These are phyloP conservation scores for Fusarium papillatum DNA, from an alignment of 2,329 filamentous ascomycete genomes.

Conservation along the genomic window DNA sequence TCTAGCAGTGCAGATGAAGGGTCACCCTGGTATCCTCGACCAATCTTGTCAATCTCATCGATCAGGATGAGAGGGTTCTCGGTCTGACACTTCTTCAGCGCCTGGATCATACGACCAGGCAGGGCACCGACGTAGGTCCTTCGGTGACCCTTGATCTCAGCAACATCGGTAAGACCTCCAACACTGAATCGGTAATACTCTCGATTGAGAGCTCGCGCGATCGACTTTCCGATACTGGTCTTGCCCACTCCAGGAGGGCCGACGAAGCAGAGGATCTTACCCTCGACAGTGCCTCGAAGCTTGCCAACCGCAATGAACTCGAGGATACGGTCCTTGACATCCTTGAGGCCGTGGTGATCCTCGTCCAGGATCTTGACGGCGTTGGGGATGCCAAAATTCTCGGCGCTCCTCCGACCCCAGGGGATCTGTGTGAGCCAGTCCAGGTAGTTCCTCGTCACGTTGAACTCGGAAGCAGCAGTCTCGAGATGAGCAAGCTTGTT, in stretches of 20 bases:
- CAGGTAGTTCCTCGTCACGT: constrained; percentile 97
- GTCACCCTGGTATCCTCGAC: constrained; percentile 95
- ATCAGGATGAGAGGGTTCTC: constrained; percentile 98
- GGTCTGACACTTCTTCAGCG: constrained; percentile 98
- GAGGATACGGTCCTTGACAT: constrained; percentile 97
- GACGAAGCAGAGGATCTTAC: constrained; percentile 98
- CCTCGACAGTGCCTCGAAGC: constrained; percentile 95
- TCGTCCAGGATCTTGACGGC: constrained; percentile 93
- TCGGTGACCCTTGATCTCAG: constrained; percentile 98
- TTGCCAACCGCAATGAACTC: constrained; percentile 99
- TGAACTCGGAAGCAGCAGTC: constrained; percentile 96
- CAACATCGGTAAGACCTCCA: constrained; percentile 95
- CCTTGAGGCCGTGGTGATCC: constrained; percentile 96
- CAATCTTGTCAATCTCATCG: constrained; percentile 98
- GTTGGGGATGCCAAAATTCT: constrained; percentile 96
- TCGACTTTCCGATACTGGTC: constrained; percentile 98
- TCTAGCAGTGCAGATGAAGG: constrained; percentile 95
- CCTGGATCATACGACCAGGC: constrained; percentile 97
- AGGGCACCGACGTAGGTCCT: constrained; percentile 97
- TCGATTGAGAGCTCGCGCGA: constrained; percentile 92
- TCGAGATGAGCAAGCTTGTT: constrained; percentile 97
- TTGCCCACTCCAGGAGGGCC: constrained; percentile 98
- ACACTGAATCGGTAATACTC: constrained; percentile 99
- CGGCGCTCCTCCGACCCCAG: constrained; percentile 94
- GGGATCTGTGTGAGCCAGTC: constrained; percentile 99